Base-by-base conservation (phyloP, 768 basidiomycete genomes). In the Tylopilus sp. region DNA sequence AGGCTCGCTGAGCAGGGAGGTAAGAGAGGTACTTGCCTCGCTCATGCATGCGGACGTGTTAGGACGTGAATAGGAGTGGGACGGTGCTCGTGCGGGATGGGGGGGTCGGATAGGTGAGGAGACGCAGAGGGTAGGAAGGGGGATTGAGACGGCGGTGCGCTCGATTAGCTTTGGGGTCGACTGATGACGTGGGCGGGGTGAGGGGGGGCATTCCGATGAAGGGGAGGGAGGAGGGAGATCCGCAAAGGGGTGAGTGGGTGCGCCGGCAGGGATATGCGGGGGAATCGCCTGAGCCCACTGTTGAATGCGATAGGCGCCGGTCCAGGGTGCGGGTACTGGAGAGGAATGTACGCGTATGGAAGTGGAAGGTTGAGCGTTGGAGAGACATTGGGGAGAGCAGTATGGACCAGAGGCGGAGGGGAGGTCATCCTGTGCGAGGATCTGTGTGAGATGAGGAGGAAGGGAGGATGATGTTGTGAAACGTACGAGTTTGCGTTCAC, bases 401-500 rank as follows among this genome's bases (percentile, higher is more conserved):
- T 83, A 86, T 4, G 73, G 70, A 7, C 67, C 67, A 1, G 63
- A 53, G 4, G 66, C 64, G 25, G 79, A 61, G 43, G 54, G 51
- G 42, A 48, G 48, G 48, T 48, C 52, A n/a, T 62, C 55, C 59
- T 66, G 64, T 52, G 56, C n/a, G 20, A 12, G 20, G 20, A n/a
- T 22, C 28, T 22, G 39, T 4, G 30, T 35, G 20, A 21, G 38
- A 10, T 18, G 36, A 39, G 38, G 38, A 12, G 18, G 38, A 39
- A 5, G 20, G 20, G 38, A 3, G 4, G 20, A 12, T 4, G n/a
- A 21, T 2, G n/a, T n/a, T n/a, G n/a, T n/a, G 38, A 21, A 20
- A 79, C 81, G 33, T 65, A 80, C 85, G 56, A 83, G 68, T 57
- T 75, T 78, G 56, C 77, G 75, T 57, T 76, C 74, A 73, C 86